Conservation (phyloP, 306 rosid genomes). For the Cucurbita ficifolia region DNA sequence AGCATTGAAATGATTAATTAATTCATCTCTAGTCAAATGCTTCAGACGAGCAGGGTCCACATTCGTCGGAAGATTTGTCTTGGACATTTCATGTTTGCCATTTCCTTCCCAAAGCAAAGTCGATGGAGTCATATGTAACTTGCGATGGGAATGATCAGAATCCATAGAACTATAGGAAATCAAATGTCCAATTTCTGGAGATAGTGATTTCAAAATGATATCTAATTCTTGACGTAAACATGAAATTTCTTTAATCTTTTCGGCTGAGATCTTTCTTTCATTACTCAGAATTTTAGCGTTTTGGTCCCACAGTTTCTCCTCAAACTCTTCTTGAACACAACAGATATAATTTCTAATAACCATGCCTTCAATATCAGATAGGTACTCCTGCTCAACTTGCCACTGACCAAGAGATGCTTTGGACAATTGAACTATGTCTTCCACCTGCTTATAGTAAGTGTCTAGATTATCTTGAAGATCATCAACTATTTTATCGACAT, state of each 20-base stretch:
- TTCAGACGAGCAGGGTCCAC: slow-evolving; percentile 29
- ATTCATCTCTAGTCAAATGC: slow-evolving; percentile 34
- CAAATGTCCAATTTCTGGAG: slow-evolving; percentile 44
- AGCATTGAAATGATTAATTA: slow-evolving; percentile 24
- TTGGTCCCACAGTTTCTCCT: slow-evolving; percentile 29
- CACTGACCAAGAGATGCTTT: slow-evolving; percentile 38
- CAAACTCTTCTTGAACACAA: slow-evolving; percentile 34
- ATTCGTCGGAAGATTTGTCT: slow-evolving; percentile 25
- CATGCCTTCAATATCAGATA: slow-evolving; percentile 46
- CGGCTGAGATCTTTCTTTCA: slow-evolving; percentile 23
- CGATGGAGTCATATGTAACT: slow-evolving; percentile 17
- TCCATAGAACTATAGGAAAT: slow-evolving; percentile 61
- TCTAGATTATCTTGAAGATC: slow-evolving; percentile 28
- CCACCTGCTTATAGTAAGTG: slow-evolving; percentile 21
- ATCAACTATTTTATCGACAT: slow-evolving; percentile 32
- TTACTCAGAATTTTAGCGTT: slow-evolving; percentile 15
- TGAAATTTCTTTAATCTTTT: slow-evolving; percentile 45
- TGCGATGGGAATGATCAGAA: slow-evolving; percentile 33
- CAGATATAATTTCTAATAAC: slow-evolving; percentile 39
- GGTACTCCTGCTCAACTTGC: slow-evolving; percentile 57
- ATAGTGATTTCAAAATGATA: slow-evolving; percentile 34
- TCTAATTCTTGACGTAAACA: slow-evolving; percentile 52
- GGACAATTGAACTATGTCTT: slow-evolving; percentile 23
- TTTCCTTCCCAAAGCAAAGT: slow-evolving; percentile 36
- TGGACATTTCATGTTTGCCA: slow-evolving; percentile 42